A percentile compares a stretch with the other conserved stretches of the same genome.
These are phyloP conservation scores for Termitomyces sp. DNA, from an alignment of 768 basidiomycete species.

Conservation along the genomic window DNA sequence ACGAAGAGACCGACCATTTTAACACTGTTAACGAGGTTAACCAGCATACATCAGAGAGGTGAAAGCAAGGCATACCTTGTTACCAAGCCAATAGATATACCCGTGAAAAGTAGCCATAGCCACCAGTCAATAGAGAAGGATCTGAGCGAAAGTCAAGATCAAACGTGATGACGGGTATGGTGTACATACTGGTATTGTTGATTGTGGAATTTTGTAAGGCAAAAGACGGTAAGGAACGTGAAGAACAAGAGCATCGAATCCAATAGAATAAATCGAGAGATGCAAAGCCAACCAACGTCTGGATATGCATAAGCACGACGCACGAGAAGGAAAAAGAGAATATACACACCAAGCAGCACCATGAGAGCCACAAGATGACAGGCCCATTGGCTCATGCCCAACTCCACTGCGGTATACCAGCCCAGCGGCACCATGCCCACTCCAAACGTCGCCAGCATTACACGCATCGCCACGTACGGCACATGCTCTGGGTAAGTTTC, in stretches of 20 bases:
- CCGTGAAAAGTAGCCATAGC: conserved; percentile 91
- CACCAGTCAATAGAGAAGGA: conserved; percentile 98
- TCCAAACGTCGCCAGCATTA: conserved; percentile 92
- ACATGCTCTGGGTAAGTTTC: conserved; percentile 77
- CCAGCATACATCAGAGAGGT: background rate
- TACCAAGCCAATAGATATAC: conserved; percentile 94
- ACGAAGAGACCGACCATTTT: conserved; percentile 97
- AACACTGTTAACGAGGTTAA: conserved; percentile 47
- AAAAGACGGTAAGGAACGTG: conserved; percentile 95
- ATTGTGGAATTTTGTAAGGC: conserved; percentile 94
- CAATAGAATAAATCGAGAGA: conserved; percentile 94
- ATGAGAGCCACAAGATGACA: conserved; percentile 92
- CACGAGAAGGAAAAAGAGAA: background rate
- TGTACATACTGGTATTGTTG: conserved; percentile 83
- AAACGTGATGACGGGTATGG: background rate
- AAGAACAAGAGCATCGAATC: conserved; percentile 99
- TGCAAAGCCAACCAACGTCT: conserved; percentile 97
- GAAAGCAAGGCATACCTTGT: conserved; percentile 53
- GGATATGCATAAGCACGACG: background rate
- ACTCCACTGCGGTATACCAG: conserved; percentile 95
- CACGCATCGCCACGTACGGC: conserved; percentile 92
- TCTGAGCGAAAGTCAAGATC: conserved; percentile 33
- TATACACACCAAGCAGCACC: conserved; percentile 78
- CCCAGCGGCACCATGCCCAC: conserved; percentile 93
- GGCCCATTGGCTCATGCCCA: conserved; percentile 87